Conservation (phyloP, 1,139 yeast species). For the Scheffersomyces titani region DNA sequence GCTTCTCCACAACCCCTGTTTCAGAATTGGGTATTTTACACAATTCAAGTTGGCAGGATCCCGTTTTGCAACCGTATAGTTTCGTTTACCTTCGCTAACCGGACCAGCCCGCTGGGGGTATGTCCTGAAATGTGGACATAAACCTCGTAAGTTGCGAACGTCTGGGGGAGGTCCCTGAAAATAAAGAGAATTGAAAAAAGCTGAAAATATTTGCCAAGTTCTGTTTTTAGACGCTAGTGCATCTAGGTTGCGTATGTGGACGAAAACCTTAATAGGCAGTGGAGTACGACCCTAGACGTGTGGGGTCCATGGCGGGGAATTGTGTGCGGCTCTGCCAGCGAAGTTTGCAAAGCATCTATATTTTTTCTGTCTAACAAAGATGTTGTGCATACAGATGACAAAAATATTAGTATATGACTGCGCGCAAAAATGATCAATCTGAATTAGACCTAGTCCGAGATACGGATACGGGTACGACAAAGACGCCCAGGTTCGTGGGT, state of each 20-base stretch:
- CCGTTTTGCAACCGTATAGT: background rate
- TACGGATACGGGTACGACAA: background rate
- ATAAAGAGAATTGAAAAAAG: no score
- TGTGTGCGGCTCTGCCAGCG: background rate
- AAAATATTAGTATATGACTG: background rate
- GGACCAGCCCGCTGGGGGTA: background rate
- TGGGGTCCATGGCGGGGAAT: background rate
- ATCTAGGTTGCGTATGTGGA: background rate
- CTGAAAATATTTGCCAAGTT: background rate
- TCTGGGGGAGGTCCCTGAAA: background rate
- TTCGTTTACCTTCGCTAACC: background rate
- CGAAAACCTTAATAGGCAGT: background rate
- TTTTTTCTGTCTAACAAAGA: background rate
- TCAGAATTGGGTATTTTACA: background rate
- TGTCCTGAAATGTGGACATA: background rate
- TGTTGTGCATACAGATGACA: background rate
- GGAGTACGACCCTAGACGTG: background rate
- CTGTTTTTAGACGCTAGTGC: no score
- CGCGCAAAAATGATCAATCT: background rate
- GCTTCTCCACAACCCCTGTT: background rate
- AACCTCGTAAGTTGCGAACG: background rate
- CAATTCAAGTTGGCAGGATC: background rate
- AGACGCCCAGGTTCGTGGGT: background rate
- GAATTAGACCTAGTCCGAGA: background rate
- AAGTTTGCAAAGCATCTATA: background rate